Evolutionary conservation across 768 basidiomycete species (phyloP).

Genomic region (Gymnopilus junonius): DNA sequence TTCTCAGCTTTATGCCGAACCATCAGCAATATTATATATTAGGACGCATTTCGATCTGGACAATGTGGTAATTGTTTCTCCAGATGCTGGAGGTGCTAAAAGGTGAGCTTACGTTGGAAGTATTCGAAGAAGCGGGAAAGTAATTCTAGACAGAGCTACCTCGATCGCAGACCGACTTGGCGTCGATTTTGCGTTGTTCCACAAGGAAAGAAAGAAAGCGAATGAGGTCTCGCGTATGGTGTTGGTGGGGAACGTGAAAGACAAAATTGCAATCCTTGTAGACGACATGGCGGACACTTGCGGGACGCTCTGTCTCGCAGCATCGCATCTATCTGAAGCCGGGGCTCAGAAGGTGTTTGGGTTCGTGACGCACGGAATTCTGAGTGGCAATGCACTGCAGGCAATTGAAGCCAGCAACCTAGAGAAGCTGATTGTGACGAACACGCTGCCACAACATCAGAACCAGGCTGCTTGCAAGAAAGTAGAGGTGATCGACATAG

Average conservation of each 20-base stretch:
- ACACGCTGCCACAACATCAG: constrained; percentile 90
- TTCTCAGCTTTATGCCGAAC: constrained; percentile 89
- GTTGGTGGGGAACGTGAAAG: constrained; percentile 91
- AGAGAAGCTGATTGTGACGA: constrained; percentile 96
- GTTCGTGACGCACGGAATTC: constrained; percentile 95
- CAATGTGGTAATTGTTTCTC: constrained; percentile 93
- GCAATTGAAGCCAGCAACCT: constrained; percentile 73
- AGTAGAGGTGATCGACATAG: constrained; percentile 94
- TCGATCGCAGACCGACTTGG: constrained; percentile 96
- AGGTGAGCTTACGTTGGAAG: constrained; percentile 53
- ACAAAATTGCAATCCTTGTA: constrained; percentile 91
- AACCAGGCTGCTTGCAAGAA: constrained; percentile 75
- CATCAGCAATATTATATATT: constrained; percentile 93
- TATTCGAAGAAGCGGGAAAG: constrained; percentile 11
- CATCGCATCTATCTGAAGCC: constrained; percentile 85
- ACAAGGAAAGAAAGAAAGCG: constrained; percentile 98
- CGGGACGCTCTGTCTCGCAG: constrained; percentile 92
- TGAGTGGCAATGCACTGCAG: constrained; percentile 87
- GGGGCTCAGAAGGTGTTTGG: constrained; percentile 87
- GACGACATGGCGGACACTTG: constrained; percentile 99
- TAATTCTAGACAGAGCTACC: constrained; percentile 69
- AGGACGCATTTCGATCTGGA: constrained; percentile 86
- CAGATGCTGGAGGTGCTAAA: constrained; percentile 98
- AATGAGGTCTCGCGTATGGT: constrained; percentile 96
- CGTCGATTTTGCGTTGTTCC: constrained; percentile 98